Evolutionary conservation across 345 rosid genomes (phyloP).

Genomic region (Kernera saxatilis): DNA sequence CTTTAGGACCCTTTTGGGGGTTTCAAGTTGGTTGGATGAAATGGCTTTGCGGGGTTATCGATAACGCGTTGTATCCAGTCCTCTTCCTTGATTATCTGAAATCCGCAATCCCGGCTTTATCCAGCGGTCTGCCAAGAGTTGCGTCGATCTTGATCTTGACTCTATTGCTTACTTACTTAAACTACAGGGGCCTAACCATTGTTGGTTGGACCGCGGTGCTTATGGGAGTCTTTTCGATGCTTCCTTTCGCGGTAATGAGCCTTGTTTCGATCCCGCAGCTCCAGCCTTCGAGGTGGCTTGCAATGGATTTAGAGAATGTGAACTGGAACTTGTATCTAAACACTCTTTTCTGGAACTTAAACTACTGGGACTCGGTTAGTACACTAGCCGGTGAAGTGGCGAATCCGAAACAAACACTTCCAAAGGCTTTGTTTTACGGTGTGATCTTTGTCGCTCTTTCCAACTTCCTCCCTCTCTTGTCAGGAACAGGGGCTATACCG

Average conservation of each 20-base stretch:
- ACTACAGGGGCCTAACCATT: slow-evolving; percentile 62
- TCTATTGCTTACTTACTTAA: slow-evolving; percentile 48
- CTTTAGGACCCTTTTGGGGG: slow-evolving; percentile 72
- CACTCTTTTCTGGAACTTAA: slow-evolving; percentile 69
- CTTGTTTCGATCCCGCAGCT: slow-evolving; percentile 49
- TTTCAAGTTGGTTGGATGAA: slow-evolving; percentile 85
- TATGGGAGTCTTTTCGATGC: slow-evolving; percentile 55
- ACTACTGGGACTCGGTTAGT: slow-evolving; percentile 74
- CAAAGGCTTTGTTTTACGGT: slow-evolving; percentile 51
- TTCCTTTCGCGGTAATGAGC: slow-evolving; percentile 61
- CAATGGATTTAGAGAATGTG: slow-evolving; percentile 34
- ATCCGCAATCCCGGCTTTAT: slow-evolving; percentile 49
- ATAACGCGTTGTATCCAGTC: slow-evolving; percentile 63
- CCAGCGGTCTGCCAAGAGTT: slow-evolving; percentile 46
- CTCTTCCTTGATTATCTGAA: slow-evolving; percentile 67
- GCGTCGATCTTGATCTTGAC: slow-evolving; percentile 46
- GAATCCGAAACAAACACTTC: slow-evolving; percentile 54
- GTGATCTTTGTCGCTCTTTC: slow-evolving; percentile 49
- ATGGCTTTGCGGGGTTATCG: slow-evolving; percentile 77
- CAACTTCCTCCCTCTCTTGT: slow-evolving; percentile 53
- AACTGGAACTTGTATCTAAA: slow-evolving; percentile 65
- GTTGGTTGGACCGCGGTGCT: slow-evolving; percentile 64
- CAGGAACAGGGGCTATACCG: slow-evolving; percentile 62
- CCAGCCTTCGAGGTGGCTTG: slow-evolving; percentile 57
- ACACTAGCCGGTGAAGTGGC: slow-evolving; percentile 69